Conservation (phyloP, 345 rosid genomes). For the Tarenaya hassleriana region DNA sequence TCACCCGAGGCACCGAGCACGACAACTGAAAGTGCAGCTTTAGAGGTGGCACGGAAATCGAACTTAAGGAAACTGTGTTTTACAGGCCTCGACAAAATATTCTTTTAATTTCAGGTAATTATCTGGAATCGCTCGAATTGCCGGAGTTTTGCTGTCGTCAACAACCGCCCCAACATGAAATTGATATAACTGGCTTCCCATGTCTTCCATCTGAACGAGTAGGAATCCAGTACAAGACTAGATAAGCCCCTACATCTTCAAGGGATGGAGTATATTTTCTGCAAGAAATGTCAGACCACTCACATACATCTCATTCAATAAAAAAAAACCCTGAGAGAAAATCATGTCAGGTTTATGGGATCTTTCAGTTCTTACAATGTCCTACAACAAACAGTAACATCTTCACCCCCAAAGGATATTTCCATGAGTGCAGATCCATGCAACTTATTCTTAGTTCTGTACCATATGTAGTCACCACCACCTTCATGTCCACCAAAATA, state of each 20-base stretch:
- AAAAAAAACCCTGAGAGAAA: slow-evolving; percentile 10
- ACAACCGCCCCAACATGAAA: too few relatives aligned
- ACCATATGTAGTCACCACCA: slow-evolving; percentile 77
- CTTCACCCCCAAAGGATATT: slow-evolving; percentile 42
- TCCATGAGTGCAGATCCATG: slow-evolving; percentile 55
- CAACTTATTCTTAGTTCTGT: slow-evolving; percentile 55
- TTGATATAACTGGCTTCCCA: slow-evolving; percentile 72
- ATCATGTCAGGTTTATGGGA: slow-evolving; percentile 18
- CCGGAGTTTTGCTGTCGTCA: too few relatives aligned
- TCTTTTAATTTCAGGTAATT: too few relatives aligned
- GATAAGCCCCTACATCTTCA: slow-evolving; percentile 75
- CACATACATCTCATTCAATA: slow-evolving; percentile 3
- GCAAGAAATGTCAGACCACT: slow-evolving; percentile 25
- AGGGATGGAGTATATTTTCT: slow-evolving; percentile 76
- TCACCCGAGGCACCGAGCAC: slow-evolving; percentile 98
- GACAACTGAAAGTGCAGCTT: slow-evolving; percentile 70
- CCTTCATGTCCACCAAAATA: slow-evolving; percentile 95
- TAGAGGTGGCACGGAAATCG: too few relatives aligned
- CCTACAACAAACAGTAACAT: slow-evolving; percentile 45
- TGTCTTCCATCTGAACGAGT: slow-evolving; percentile 77
- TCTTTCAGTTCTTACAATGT: slow-evolving; percentile 53
- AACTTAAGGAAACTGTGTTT: too few relatives aligned
- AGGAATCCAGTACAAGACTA: slow-evolving; percentile 81
- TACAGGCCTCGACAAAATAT: too few relatives aligned
- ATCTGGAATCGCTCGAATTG: too few relatives aligned